These are phyloP conservation scores for Ustilago loliicola DNA, from an alignment of 1,284 basidiomycete species.

Conservation along the genomic window DNA sequence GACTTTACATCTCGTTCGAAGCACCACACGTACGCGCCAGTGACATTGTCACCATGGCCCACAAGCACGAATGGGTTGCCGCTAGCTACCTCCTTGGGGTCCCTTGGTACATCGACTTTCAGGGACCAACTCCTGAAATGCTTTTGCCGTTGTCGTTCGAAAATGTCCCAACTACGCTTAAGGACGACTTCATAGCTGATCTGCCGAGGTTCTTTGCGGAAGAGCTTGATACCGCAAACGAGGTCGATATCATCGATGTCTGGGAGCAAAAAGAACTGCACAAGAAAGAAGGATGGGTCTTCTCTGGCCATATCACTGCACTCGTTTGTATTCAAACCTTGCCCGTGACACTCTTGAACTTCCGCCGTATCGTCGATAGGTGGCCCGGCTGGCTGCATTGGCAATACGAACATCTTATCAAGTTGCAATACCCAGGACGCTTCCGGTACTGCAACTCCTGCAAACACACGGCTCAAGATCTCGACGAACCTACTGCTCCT, in stretches of 20 bases:
- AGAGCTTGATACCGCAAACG: not conserved
- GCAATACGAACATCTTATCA: slow-evolving; percentile 10
- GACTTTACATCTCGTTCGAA: not conserved
- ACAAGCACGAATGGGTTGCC: not conserved
- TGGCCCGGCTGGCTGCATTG: slow-evolving; percentile 22
- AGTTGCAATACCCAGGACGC: not conserved
- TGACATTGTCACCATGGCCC: not conserved
- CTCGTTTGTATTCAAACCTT: not conserved
- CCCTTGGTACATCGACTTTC: slow-evolving; percentile 9
- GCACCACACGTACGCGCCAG: not conserved
- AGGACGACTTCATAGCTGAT: slow-evolving; percentile 2
- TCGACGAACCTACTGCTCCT: not conserved
- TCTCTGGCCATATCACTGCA: not conserved
- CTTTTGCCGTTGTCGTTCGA: not conserved
- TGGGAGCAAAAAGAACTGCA: slow-evolving; percentile 10
- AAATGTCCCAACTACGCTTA: not conserved
- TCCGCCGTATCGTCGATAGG: not conserved
- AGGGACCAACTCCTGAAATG: not conserved
- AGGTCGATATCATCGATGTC: slow-evolving; percentile 10
- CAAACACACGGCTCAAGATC: slow-evolving; percentile 14
- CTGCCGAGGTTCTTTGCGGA: not conserved
- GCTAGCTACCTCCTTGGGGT: not conserved
- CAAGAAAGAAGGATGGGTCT: not conserved
- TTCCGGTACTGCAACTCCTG: slow-evolving; percentile 11
- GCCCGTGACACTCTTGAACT: not conserved